Evolutionary conservation across 2,329 filamentous ascomycete genomes (phyloP).

Genomic region (Fusarium sarcochroum): DNA sequence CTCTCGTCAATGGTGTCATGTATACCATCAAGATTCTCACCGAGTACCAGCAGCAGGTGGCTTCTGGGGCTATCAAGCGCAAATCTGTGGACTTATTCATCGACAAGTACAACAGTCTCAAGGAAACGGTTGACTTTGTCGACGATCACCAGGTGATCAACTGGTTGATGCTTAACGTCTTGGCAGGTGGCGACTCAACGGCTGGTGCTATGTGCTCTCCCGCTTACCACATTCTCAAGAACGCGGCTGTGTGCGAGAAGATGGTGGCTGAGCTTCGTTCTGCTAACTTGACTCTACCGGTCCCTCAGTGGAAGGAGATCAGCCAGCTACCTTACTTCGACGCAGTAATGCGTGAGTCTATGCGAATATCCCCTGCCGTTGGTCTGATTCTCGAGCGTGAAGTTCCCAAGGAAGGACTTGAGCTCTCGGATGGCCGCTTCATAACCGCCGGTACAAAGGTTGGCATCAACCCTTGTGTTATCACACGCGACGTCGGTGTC

Average conservation of each 20-base stretch:
- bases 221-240: slow-evolving; percentile 34
- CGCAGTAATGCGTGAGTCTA: slow-evolving; percentile 34
- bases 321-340: slow-evolving; percentile 30
- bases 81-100: slow-evolving; percentile 42
- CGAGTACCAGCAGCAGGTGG: slow-evolving; percentile 33
- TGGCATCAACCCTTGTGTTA: slow-evolving; percentile 35
- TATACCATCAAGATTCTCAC: slow-evolving; percentile 41
- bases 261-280: slow-evolving; percentile 30
- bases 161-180: slow-evolving; percentile 42
- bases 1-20: slow-evolving; percentile 19
- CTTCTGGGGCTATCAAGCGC: slow-evolving; percentile 22
- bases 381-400: slow-evolving; percentile 35
- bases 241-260: slow-evolving; percentile 18
- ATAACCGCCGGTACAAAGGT: slow-evolving; percentile 27
- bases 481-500: slow-evolving; percentile 28
- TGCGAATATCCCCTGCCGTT: slow-evolving; percentile 27
- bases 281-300: slow-evolving; percentile 16
- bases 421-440: slow-evolving; percentile 27
- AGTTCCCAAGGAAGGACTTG: slow-evolving; percentile 23
- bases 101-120: slow-evolving; percentile 35
- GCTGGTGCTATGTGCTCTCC: slow-evolving; percentile 39
- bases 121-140: slow-evolving; percentile 36
- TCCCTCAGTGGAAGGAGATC: slow-evolving; percentile 39
- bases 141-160: slow-evolving; percentile 40
- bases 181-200: slow-evolving; percentile 39